phyloP scores from a whole-genome alignment of 2,329 filamentous ascomycete genomes.

The Claviceps digitariae region DNA sequence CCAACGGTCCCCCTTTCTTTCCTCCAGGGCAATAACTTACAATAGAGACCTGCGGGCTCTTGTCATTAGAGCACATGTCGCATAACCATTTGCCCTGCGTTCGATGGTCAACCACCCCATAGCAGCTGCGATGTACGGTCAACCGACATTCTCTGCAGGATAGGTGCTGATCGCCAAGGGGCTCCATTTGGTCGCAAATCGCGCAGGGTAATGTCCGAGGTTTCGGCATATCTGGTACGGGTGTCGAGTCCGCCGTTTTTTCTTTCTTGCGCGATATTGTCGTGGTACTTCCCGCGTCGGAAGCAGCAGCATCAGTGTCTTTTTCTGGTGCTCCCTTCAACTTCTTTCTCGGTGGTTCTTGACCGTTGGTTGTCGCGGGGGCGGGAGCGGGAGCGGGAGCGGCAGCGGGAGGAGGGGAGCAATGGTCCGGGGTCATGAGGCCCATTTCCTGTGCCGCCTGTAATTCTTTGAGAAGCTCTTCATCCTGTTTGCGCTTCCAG shows the following conservation, averaged over 20 bases:
- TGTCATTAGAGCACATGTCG: conserved; percentile 92
- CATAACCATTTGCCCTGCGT: conserved; percentile 76
- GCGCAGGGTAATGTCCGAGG: conserved; percentile 71
- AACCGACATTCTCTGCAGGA: conserved; percentile 80
- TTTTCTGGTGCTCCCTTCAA: conserved; percentile 37
- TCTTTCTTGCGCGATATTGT: conserved; percentile 45
- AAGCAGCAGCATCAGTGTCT: conserved; percentile 32
- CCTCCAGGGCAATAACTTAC: no score
- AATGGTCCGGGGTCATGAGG: conserved; percentile 29
- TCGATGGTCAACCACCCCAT: conserved; percentile 65
- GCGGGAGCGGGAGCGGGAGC: conserved; percentile 4
- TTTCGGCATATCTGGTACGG: conserved; percentile 63
- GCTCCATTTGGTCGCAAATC: conserved; percentile 64
- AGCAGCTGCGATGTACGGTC: conserved; percentile 84
- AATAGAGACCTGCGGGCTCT: conserved; percentile 83
- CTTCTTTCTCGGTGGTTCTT: conserved; percentile 52
- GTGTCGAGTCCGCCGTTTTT: conserved; percentile 38
- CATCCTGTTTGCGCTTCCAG: conserved; percentile 81
- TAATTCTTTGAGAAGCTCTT: conserved; percentile 71
- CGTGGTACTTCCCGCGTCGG: conserved; percentile 30
- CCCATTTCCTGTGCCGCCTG: conserved; percentile 48
- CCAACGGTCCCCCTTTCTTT: no score
- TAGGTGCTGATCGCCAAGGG: conserved; percentile 56
- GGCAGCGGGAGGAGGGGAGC: conserved; percentile 20
- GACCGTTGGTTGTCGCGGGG: conserved; percentile 12